These are phyloP conservation scores for Theobroma cacao DNA, from an alignment of 345 rosid species.

Conservation along the genomic window DNA sequence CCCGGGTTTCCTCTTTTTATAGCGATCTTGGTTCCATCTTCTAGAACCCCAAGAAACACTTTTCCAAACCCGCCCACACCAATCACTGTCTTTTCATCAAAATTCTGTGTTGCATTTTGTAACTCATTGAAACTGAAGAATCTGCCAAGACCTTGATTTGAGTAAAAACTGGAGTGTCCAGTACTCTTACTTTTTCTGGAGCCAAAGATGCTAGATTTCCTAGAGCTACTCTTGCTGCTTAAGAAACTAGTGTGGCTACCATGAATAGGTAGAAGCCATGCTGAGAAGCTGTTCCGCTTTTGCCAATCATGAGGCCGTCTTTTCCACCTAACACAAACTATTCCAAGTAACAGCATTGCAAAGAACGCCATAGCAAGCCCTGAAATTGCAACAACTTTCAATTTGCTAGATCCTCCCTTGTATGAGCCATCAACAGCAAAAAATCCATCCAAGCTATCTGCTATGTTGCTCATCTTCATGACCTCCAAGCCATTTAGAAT, in stretches of 20 bases:
- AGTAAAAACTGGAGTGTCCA: slow-evolving; percentile 50
- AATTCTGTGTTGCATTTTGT: slow-evolving; percentile 63
- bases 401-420: slow-evolving; percentile 22
- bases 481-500: slow-evolving; percentile 78
- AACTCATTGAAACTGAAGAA: slow-evolving; percentile 59
- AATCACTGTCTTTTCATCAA: slow-evolving; percentile 62
- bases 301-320: slow-evolving; percentile 63
- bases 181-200: slow-evolving; percentile 56
- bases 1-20: slow-evolving; percentile 69
- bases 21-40: slow-evolving; percentile 66
- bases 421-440: slow-evolving; percentile 35
- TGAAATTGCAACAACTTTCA: slow-evolving; percentile 52
- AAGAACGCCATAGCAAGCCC: slow-evolving; percentile 52
- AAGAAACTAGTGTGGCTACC: slow-evolving; percentile 38
- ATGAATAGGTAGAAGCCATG: slow-evolving; percentile 68
- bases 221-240: slow-evolving; percentile 56
- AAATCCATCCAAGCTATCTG: slow-evolving; percentile 56
- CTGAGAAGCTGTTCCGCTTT: slow-evolving; percentile 59
- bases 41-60: slow-evolving; percentile 58
- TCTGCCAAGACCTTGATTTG: slow-evolving; percentile 61
- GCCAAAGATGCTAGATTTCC: slow-evolving; percentile 52
- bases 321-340: slow-evolving; percentile 46
- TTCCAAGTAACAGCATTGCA: slow-evolving; percentile 42
- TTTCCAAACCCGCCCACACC: slow-evolving; percentile 93
- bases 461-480: slow-evolving; percentile 62